These are phyloP conservation scores for Passiflora organensis DNA, from an alignment of 345 rosid genomes.

Conservation along the genomic window DNA sequence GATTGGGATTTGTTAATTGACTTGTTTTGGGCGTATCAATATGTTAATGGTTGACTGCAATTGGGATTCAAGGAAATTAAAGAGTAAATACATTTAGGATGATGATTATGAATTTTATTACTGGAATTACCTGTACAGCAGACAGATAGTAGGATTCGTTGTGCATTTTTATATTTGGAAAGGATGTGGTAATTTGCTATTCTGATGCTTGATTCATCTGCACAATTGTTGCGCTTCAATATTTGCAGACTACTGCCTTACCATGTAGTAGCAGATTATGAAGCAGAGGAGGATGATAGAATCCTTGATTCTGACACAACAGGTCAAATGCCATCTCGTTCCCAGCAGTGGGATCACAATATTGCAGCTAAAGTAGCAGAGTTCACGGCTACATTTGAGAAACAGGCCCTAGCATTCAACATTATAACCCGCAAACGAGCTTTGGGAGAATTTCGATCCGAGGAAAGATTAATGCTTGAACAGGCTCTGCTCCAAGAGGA, in stretches of 20 bases:
- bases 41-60: too few relatives aligned
- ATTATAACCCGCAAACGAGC: conserved; percentile 57
- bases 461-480: conserved; percentile 80
- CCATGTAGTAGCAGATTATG: conserved; percentile 89
- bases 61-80: too few relatives aligned
- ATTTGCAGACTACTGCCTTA: conserved; percentile 76
- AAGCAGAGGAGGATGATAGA: conserved; percentile 92
- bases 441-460: conserved; percentile 61
- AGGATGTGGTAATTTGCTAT: background rate
- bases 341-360: conserved; percentile 88
- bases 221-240: conserved; percentile 9
- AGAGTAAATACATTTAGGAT: too few relatives aligned
- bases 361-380: conserved; percentile 84
- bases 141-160: too few relatives aligned
- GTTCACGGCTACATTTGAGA: conserved; percentile 80
- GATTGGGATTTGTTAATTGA: too few relatives aligned
- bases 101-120: too few relatives aligned
- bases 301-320: conserved; percentile 82
- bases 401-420: conserved; percentile 77
- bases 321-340: conserved; percentile 65
- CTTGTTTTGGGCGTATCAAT: too few relatives aligned
- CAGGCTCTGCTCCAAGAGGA: conserved; percentile 72
- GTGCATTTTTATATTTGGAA: too few relatives aligned
- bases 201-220: conserved; percentile 2
- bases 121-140: too few relatives aligned